A percentile compares a stretch with the other conserved stretches of the same genome.
These are phyloP conservation scores for Euphorbia schlechtendalii DNA, from an alignment of 441 rosid genomes.

Conservation along the genomic window DNA sequence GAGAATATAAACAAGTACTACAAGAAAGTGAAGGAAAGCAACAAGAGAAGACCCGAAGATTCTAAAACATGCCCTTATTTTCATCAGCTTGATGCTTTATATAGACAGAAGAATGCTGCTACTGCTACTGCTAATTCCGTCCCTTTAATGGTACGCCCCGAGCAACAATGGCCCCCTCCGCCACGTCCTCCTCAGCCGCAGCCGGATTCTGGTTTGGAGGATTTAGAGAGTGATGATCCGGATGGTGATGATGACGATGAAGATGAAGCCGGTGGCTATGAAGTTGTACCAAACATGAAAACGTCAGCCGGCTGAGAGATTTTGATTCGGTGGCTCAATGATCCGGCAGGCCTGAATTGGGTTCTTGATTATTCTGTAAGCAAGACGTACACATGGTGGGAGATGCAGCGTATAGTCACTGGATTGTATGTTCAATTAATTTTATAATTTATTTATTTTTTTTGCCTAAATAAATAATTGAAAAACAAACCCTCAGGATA, in stretches of 20 bases:
- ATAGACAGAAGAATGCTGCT: conserved; percentile 35
- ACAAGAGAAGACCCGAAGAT: conserved; percentile 67
- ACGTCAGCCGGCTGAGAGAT: too few species aligned
- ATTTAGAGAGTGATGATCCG: conserved; percentile 34
- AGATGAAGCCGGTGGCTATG: conserved; percentile 46
- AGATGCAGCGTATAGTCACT: too few species aligned
- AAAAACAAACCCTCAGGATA: too few species aligned
- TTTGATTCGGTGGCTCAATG: too few species aligned
- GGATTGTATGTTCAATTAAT: too few species aligned
- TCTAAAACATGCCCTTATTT: conserved; percentile 95
- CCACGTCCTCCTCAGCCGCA: conserved; percentile 13
- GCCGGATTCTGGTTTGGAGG: conserved; percentile 28
- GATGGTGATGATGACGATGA: conserved; percentile 41
- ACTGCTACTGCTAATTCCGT: conserved; percentile 31
- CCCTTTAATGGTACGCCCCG: conserved; percentile 61
- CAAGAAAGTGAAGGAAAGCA: conserved; percentile 89
- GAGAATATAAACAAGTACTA: conserved; percentile 91
- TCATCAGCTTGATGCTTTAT: conserved; percentile 65
- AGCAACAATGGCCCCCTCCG: conserved; percentile 71
- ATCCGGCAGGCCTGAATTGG: too few species aligned
- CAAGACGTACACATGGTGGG: too few species aligned
- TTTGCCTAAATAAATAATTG: too few species aligned
- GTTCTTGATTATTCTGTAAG: too few species aligned
- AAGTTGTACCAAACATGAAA: too few species aligned
- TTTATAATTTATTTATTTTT: too few species aligned